Evolutionary conservation across 345 rosid species (phyloP), one percentile per base, ranked within the genome.

Genomic region (Litchi chinensis): DNA sequence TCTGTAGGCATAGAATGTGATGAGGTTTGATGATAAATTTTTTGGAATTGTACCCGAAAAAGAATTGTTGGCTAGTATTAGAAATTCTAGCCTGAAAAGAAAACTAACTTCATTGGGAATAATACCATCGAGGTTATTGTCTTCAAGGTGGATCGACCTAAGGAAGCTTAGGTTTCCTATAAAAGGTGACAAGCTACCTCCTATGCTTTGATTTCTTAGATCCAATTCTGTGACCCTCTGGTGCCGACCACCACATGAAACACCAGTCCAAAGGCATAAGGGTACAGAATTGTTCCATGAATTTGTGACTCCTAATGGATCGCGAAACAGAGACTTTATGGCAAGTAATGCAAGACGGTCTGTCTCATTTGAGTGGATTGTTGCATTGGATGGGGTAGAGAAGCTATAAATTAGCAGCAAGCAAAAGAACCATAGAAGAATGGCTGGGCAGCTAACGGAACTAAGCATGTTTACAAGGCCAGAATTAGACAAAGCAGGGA

Each of bases 51-150:
- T 21, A 60, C 64, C 28, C 1, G 18, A 60, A 19, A 80, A 13
- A 1, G 40, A 41, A 13, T 82, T 82, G 44, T 75, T 9, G 19
- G 41, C 44, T 10, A 82, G 41, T 10, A 2, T 32, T n/a, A 82
- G 41, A 16, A 0, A 13, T 62, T 63, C 48, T n/a, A 81, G 57
- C 19, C 74, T 32, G 24, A n/a, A 48, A 52, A 75, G 65, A 12
- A n/a, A 69, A 32, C 79, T 64, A 21, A 82, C 5, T 19, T 70
- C 76, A 0, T 26, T 5, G 18, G 82, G 82, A 62, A 82, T 78
- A 5, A 1, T 10, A 48, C 73, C 73, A 46, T 46, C 2, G 59
- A 52, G 46, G 59, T 22, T 60, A 9, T 70, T 70, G n/a, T 24
- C 16, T 22, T 8, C n/a, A 13, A 70, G 73, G 73, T 15, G 0